Evolutionary conservation across 225 moss, liverwort and hornwort species (phyloP).

Genomic region (Thuidium tamariscinum): DNA sequence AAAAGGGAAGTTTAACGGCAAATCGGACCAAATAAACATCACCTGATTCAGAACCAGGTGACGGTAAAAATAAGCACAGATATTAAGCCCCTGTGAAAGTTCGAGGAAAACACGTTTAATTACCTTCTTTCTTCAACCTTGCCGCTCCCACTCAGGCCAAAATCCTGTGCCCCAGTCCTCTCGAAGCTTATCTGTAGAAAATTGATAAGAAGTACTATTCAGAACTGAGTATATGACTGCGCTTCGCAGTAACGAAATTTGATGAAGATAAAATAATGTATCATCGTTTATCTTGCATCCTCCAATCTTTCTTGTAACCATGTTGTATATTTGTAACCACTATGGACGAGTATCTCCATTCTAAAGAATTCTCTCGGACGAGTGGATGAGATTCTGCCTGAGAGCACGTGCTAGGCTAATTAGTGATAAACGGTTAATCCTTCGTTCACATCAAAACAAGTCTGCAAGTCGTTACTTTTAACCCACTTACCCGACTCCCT

Average conservation of each 20-base stretch:
- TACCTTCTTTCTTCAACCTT: conserved; percentile 23
- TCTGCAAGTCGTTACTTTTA: neutral
- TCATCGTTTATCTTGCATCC: neutral
- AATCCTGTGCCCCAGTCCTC: conserved; percentile 2
- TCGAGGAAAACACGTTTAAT: neutral
- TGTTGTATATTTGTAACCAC: neutral
- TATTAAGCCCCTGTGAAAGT: neutral
- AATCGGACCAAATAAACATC: neutral
- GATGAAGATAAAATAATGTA: neutral
- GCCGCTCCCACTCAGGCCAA: neutral
- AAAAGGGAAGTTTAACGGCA: neutral
- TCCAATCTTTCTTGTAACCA: neutral
- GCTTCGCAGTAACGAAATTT: neutral
- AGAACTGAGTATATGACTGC: neutral
- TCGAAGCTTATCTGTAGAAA: conserved; percentile 17
- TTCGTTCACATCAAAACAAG: neutral
- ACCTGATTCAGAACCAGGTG: neutral
- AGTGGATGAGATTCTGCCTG: neutral
- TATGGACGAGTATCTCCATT: neutral
- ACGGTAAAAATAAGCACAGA: neutral
- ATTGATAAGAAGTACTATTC: neutral
- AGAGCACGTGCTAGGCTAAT: neutral
- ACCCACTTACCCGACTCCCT: conserved; percentile 17
- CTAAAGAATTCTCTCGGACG: neutral
- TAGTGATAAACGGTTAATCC: neutral